These are phyloP conservation scores for Trichoderma sp. DNA, from an alignment of 2,329 filamentous ascomycete genomes.

Conservation along the genomic window DNA sequence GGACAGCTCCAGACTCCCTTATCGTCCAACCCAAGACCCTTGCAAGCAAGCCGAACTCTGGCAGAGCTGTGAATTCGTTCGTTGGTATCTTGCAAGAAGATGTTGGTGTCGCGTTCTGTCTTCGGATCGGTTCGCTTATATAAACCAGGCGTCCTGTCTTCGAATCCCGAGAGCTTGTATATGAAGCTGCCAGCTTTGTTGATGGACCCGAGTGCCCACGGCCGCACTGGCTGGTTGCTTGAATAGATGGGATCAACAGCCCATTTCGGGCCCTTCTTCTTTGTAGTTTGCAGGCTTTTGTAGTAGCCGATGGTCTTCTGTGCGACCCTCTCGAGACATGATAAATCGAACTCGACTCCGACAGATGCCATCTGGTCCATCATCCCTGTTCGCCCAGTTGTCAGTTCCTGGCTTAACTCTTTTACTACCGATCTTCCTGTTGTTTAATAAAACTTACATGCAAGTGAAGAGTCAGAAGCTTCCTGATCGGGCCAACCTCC, in stretches of 20 bases:
- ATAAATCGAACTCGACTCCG: constrained; percentile 51
- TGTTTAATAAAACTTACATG: constrained; percentile 35
- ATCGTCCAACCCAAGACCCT: constrained; percentile 54
- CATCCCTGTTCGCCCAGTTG: constrained; percentile 45
- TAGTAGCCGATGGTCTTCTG: constrained; percentile 39
- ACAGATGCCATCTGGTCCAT: constrained; percentile 57
- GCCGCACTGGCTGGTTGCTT: constrained; percentile 49
- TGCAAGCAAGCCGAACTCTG: constrained; percentile 52
- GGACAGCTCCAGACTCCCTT: constrained; percentile 47
- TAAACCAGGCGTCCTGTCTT: constrained; percentile 48
- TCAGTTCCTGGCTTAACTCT: neutral
- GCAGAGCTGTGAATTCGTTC: constrained; percentile 58
- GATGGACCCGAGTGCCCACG: constrained; percentile 51
- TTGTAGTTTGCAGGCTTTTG: constrained; percentile 25
- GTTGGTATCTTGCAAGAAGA: constrained; percentile 53
- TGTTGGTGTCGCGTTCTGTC: constrained; percentile 37
- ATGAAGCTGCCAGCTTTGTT: constrained; percentile 41
- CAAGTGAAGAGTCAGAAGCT: constrained; percentile 42
- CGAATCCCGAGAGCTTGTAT: constrained; percentile 47
- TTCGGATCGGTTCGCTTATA: constrained; percentile 48
- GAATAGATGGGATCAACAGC: constrained; percentile 51
- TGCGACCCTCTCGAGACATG: constrained; percentile 44
- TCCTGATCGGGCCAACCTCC: constrained; percentile 63
- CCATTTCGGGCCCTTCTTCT: constrained; percentile 38
- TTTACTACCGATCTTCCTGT: neutral